A percentile compares a stretch with the other conserved stretches of the same genome.
These are phyloP conservation scores for Helianthus annuus DNA, from an alignment of 129 eudicot species.

Conservation along the genomic window HanXRQr2.0-SUNRISE NC_035435.2:32932540-32933039, in stretches of 20 bases:
- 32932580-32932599: slow-evolving; percentile 13
- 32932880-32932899: no score
- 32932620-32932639: slow-evolving; percentile 34
- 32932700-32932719: slow-evolving; percentile 36
- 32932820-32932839: no score
- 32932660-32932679: slow-evolving; percentile 23
- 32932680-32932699: slow-evolving; percentile 38
- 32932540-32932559: slow-evolving; percentile 11
- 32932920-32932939: no score
- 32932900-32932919: no score
- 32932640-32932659: slow-evolving; percentile 35
- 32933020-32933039: no score
- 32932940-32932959: no score
- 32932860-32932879: no score
- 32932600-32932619: slow-evolving; percentile 25
- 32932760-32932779: not conserved
- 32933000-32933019: no score
- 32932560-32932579: slow-evolving; percentile 21
- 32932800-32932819: no score
- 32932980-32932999: no score
- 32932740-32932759: not conserved
- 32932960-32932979: no score
- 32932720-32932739: slow-evolving; percentile 1
- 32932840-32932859: no score
- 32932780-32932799: slow-evolving; percentile 22